Base-by-base conservation (phyloP, 148 eudicot species). In the Suaeda aralocaspica region DNA sequence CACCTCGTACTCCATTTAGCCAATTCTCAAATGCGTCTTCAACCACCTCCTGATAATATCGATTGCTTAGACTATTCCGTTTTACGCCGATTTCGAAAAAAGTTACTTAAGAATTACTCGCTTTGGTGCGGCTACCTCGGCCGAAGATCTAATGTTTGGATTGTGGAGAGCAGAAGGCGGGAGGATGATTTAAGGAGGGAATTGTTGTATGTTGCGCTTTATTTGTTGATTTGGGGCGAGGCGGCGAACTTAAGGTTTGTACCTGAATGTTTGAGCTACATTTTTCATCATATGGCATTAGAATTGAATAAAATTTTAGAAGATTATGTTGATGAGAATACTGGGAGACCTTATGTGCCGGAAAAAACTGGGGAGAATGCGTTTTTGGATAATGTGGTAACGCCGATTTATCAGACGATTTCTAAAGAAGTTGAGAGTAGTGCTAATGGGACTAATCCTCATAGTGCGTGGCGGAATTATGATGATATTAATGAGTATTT, bases 401-500 rank as follows among this genome's bases (percentile, higher is more conserved):
- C 74, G 57, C 98, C 98, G 19, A 90, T 92, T 77, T 92, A 92
- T 44, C 79, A 82, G 0, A 84, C 94, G 0, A 78, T 93, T 59
- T 78, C 68, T 36, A 77, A 76, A 12, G 98, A 92, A 81, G 94
- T 88, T 5, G 82, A 61, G 34, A 88, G 77, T 61, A 93, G 96
- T 75, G 79, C 18, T 65, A 93, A 88, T 66, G 98, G 96, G 26
- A 90, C 89, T 24, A 89, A 88, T 1, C 92, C 96, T 1, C 98
- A 93, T 65, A 84, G 95, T 22, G 84, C 83, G 0, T 93, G 98
- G 98, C 51, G 98, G 71, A 93, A 93, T 56, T 93, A 93, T 77
- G 98, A 93, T 68, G 98, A 93, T 69, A 77, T 93, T 14, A 93
- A 93, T 42, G 96, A 93, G 75, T 93, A 93, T 55, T 93, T 93